Base-by-base conservation (phyloP, 192 early-diverging fungal genomes). In the Coemansia asiatica region DNA sequence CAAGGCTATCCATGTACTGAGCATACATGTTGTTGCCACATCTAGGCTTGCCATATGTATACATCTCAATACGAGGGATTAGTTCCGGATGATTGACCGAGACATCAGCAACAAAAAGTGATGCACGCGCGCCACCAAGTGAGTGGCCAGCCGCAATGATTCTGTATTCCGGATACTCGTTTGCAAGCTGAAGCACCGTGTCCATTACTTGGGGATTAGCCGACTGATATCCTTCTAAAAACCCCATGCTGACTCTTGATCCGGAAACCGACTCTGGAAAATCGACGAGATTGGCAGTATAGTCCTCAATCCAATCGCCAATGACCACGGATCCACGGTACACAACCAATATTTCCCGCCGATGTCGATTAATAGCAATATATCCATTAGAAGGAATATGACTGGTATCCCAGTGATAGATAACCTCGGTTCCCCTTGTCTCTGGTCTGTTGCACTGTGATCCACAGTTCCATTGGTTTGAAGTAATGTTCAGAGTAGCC, bases 121-220 rank as follows among this genome's bases (percentile, higher is more conserved):
- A 53, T 7, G 81, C 71, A 6, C 72, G 68, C 8, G 81, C 47
- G 0, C 70, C 79, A 18, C 79, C 79, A 12, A 82, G 64, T 18
- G 79, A 82, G 33, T 78, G 75, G 1, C 81, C 81, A 1, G 63
- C 60, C 6, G 72, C 69, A 33, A 68, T 46, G 47, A 83, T 69
- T 7, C 0, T 51, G 44, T 78, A 66, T 15, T 58, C 66, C 5
- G 81, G 81, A 33, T 71, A 68, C 44, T 54, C 19, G n/a, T 15
- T 36, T 8, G 66, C 63, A 27, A 78, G 58, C 3, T 18, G 36
- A 26, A 33, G 23, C 25, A 61, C 48, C 4, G 46, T 44, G 13
- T 62, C 33, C n/a, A 64, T 44, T 12, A 72, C 62, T 44, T 31
- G 31, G 1, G 22, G 27, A 46, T 53, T 50, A 47, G 62, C 49